Base-by-base conservation (phyloP, 176 grass and related monocot genomes). In the Rhynchospora breviuscula region DNA sequence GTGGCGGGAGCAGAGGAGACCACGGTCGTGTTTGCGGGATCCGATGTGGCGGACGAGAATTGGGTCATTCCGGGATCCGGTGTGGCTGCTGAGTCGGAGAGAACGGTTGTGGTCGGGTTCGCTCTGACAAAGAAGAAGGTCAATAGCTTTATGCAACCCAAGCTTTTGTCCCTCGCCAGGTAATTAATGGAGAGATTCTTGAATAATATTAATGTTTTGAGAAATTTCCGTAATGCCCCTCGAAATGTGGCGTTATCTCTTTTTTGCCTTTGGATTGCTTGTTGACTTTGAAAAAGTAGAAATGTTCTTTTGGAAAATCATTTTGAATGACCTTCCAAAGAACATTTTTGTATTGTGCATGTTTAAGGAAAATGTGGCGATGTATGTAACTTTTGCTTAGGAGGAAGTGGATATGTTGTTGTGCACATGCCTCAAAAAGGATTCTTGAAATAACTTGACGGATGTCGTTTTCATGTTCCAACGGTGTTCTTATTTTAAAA, bases 121-220 rank as follows among this genome's bases (percentile, higher is more conserved):
- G 95, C 95, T 47, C 90, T 98, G 78, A 95, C 95, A 10, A 91
- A 91, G 87, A 98, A 98, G 89, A 98, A 98, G 82, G 92, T 94
- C 51, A 93, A 93, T 87, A 98, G 92, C 87, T 98, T 98, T 88
- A 86, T 98, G 48, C 90, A 95, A 87, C 95, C 95, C 71, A 93
- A 88, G 67, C 89, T 98, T 54, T 83, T 94, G 78, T 69, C 75
- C 72, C 62, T 95, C 60, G 92, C 95, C 56, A 98, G 95, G 95
- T 95, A 91, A 94, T 87, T 67, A 63, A 66, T 83, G 70, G 68
- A 49, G 68, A 49, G 74, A 26, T 79, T 67, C 84, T 18, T 77
- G 64, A 70, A 48, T 18, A 82, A 60, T 83, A 85, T 80, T 65
- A 29, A 64, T 83, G 14, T 73, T 80, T 43, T 19, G 1, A 5